Conservation (phyloP, 768 basidiomycete species). For the Coprinopsis cinerea region DNA sequence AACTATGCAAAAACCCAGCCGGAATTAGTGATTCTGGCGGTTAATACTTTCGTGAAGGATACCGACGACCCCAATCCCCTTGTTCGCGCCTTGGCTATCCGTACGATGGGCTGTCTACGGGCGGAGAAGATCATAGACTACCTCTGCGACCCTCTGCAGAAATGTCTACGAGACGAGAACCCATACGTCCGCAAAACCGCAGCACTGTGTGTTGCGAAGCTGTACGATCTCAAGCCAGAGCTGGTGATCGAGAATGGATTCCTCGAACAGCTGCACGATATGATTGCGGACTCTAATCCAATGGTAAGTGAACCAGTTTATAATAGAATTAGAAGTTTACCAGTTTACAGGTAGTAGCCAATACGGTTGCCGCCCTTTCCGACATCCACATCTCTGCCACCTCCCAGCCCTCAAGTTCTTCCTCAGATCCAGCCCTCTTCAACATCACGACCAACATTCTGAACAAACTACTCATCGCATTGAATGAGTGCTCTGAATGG, state of each 20-base stretch:
- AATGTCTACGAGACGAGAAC: conserved; percentile 90
- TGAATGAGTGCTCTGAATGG: conserved; percentile 99
- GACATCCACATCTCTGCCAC: conserved; percentile 82
- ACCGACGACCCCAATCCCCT: conserved; percentile 96
- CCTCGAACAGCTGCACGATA: conserved; percentile 79
- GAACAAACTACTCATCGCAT: conserved; percentile 85
- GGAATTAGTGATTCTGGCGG: conserved; percentile 96
- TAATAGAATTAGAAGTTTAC: conserved; percentile 1
- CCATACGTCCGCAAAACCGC: conserved; percentile 99
- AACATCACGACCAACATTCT: conserved; percentile 77
- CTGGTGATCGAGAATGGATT: conserved; percentile 94
- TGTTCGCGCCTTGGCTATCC: conserved; percentile 91
- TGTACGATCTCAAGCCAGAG: conserved; percentile 96
- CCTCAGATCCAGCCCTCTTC: conserved; percentile 64
- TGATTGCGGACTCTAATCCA: conserved; percentile 94
- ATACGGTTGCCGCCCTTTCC: conserved; percentile 87
- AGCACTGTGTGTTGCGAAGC: conserved; percentile 92
- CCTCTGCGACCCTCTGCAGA: conserved; percentile 90
- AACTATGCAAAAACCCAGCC: conserved; percentile 99
- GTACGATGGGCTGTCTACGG: conserved; percentile 95
- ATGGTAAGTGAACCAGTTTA: conserved; percentile 57
- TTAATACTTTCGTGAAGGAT: conserved; percentile 98
- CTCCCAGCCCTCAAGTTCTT: conserved; percentile 41
- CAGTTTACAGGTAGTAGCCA: conserved; percentile 85
- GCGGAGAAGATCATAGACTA: conserved; percentile 99